A percentile compares a stretch with the other conserved stretches of the same genome.
Conservation (phyloP, 2,329 filamentous ascomycete genomes). For the Aspergillus quadrilineatus region DNA sequence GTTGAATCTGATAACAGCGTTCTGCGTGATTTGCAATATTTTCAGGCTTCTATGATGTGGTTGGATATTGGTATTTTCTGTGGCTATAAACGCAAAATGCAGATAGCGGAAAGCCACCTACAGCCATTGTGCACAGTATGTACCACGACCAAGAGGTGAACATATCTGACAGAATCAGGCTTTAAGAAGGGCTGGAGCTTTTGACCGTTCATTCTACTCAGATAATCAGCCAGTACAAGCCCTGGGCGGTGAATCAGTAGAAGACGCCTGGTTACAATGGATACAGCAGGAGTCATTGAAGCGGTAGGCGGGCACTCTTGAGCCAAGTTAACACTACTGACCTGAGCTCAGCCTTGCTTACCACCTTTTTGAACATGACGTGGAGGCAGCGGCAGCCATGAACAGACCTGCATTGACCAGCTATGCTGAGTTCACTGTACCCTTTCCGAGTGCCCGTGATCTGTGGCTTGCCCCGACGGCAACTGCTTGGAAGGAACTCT, state of each 20-base stretch:
- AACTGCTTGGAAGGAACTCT: not conserved
- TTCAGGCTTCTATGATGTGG: slow-evolving; percentile 12
- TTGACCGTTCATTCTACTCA: slow-evolving; percentile 9
- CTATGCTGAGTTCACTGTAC: slow-evolving; percentile 6
- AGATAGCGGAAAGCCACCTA: slow-evolving; percentile 8
- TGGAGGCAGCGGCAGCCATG: slow-evolving; percentile 6
- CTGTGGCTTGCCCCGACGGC: slow-evolving; percentile 9
- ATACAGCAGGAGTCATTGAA: slow-evolving; percentile 4
- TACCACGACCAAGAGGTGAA: not conserved
- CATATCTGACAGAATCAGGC: not conserved
- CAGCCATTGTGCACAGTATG: slow-evolving; percentile 10
- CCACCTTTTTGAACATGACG: slow-evolving; percentile 8
- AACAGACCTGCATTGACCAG: slow-evolving; percentile 6
- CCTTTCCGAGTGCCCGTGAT: slow-evolving; percentile 7
- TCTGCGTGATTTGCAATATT: slow-evolving; percentile 7
- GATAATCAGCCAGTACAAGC: not conserved
- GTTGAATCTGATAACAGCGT: slow-evolving; percentile 11
- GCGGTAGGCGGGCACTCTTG: not conserved
- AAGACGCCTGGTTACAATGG: not conserved
- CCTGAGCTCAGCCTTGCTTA: not conserved
- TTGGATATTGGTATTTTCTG: slow-evolving; percentile 8
- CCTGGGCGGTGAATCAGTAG: not conserved
- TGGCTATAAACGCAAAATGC: slow-evolving; percentile 10
- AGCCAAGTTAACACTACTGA: not conserved
- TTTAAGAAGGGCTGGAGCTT: slow-evolving; percentile 1